A percentile compares a stretch with the other conserved stretches of the same genome.
Evolutionary conservation across 139 green algal genomes (phyloP).

Genomic region (Closterium sp.): DNA sequence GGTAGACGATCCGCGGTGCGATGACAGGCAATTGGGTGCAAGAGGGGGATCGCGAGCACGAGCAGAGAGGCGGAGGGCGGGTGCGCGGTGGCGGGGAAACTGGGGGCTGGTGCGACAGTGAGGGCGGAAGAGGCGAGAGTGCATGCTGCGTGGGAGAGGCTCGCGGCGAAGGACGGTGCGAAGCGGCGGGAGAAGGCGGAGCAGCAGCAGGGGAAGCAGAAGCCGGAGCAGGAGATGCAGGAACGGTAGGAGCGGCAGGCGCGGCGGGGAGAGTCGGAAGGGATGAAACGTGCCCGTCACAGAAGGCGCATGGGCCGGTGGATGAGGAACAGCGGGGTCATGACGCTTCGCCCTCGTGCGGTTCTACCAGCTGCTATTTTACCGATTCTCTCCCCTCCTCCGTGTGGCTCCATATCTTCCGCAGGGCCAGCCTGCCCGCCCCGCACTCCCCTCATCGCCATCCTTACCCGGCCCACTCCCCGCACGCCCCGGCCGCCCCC

Average conservation of each 20-base stretch:
- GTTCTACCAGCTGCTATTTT: background rate
- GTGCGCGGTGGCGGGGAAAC: background rate
- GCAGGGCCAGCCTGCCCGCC: background rate
- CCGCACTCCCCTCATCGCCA: background rate
- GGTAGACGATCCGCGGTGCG: no score
- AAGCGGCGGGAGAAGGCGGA: background rate
- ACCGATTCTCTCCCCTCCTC: background rate
- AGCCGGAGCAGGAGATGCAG: background rate
- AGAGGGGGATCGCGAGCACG: background rate
- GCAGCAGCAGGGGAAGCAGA: background rate
- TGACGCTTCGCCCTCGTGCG: no score
- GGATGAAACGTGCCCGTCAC: background rate
- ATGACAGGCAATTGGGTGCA: background rate
- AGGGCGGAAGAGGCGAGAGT: background rate
- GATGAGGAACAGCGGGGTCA: background rate
- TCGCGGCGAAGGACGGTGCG: background rate
- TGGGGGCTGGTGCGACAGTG: background rate
- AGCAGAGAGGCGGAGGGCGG: background rate
- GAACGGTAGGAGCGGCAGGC: background rate
- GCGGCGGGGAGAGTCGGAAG: background rate
- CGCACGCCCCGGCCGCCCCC: background rate
- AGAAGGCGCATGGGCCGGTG: background rate
- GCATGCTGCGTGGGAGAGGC: background rate
- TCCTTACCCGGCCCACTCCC: background rate
- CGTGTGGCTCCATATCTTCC: background rate